Evolutionary conservation across 306 rosid genomes (phyloP), one percentile per base, ranked within the genome.

Genomic region (Macrotyloma uniflorum): DNA sequence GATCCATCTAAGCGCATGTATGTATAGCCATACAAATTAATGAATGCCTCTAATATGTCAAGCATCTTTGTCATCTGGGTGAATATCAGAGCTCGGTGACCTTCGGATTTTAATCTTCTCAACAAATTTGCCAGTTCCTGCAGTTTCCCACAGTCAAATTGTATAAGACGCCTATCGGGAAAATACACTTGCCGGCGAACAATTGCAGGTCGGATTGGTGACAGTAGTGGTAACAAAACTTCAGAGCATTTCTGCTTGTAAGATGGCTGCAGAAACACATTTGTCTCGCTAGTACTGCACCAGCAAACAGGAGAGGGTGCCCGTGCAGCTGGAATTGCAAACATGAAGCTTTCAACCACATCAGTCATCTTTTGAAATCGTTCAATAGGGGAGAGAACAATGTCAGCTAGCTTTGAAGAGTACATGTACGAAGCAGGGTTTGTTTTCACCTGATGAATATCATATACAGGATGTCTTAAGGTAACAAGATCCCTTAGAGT

Each of bases 51-150:
- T 89, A 95, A 84, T 81, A 88, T 51, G 72, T 95, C 99, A 68
- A 95, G 99, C 98, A 95, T 92, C 91, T 95, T 95, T 16, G 98
- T 95, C 99, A 95, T 95, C 76, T 95, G 99, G 59, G 98, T 95
- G 81, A 95, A 95, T 83, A 95, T 91, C 74, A 95, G 72, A 63
- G 93, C 99, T 72, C 99, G 83, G 77, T 95, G 99, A 79, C 99
- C 98, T 88, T 86, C 99, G 51, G 96, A 91, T 82, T 91, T 93
- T 72, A 95, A 80, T 83, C 75, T 95, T 79, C 99, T 93, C 64
- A 95, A 90, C 88, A 92, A 79, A 72, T 74, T 69, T 70, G 98
- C 91, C 67, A 95, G 91, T 80, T 95, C 89, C 82, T 93, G 98
- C 87, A 95, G 38, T 71, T 95, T 95, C 55, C 99, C 99, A 83